A percentile compares a stretch with the other conserved stretches of the same genome.
Conservation (phyloP, 2,329 filamentous ascomycete species). For the Gliomastix tumulicola region DNA sequence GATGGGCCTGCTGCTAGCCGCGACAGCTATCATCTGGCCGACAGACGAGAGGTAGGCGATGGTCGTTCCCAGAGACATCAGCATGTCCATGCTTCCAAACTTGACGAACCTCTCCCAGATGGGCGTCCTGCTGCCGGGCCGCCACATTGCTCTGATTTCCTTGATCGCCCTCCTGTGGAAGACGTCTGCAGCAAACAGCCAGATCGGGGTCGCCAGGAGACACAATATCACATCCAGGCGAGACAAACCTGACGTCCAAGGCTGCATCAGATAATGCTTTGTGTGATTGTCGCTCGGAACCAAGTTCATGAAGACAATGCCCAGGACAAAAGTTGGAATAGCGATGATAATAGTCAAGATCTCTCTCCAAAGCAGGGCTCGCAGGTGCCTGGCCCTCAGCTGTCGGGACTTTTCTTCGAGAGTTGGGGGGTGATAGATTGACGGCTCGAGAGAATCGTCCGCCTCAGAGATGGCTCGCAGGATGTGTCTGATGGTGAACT, state of each 20-base stretch:
- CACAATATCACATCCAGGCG: constrained; percentile 75
- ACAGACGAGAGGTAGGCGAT: constrained; percentile 84
- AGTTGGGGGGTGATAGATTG: constrained; percentile 72
- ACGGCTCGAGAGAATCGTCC: constrained; percentile 59
- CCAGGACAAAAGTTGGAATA: constrained; percentile 80
- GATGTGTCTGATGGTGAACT: constrained; percentile 70
- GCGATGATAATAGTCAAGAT: constrained; percentile 61
- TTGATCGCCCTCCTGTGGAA: constrained; percentile 77
- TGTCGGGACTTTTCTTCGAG: constrained; percentile 73
- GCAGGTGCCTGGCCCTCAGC: constrained; percentile 52
- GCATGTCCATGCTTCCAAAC: constrained; percentile 96
- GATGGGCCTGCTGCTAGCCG: constrained; percentile 33
- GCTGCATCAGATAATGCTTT: constrained; percentile 61
- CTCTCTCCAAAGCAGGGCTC: constrained; percentile 55
- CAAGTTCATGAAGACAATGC: constrained; percentile 86
- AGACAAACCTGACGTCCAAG: constrained; percentile 65
- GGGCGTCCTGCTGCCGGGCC: constrained; percentile 64
- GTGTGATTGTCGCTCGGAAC: constrained; percentile 38
- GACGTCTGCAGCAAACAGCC: constrained; percentile 77
- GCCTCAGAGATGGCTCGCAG: constrained; percentile 58
- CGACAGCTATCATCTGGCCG: constrained; percentile 62
- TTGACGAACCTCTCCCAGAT: constrained; percentile 72
- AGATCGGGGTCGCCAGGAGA: constrained; percentile 76
- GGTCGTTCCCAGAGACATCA: constrained; percentile 81
- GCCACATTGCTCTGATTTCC: constrained; percentile 73